Evolutionary conservation across 2,329 filamentous ascomycete species (phyloP), one percentile per base, ranked within the genome.

Genomic region (Aspergillus nomiae): DNA sequence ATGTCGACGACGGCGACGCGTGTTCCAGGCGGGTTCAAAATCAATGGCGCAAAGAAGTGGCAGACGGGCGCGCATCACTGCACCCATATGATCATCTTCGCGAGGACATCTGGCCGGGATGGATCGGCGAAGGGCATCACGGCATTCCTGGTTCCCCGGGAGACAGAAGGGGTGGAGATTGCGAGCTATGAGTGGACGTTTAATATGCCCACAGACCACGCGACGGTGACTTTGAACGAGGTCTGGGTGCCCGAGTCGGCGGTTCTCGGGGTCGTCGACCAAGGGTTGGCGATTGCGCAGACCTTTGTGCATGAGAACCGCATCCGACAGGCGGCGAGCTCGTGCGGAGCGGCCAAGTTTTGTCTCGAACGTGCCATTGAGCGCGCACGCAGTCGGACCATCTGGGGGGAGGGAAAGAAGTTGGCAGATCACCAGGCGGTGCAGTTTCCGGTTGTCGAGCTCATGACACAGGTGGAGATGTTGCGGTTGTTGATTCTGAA

Each of bases 261-360:
- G 1, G 76, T 88, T 38, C 77, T 89, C 1, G 86, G 86, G 0
- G 76, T 78, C 1, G 67, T 84, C 11, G 83, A 85, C 64, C 78
- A 81, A 50, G 86, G 87, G 11, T 80, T 89, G 6, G 81, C 83
- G 26, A 84, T 89, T 56, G 87, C 87, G 1, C 87, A 89, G 76
- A 86, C 86, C 2, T 89, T 89, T 72, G 86, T 88, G 3, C 86
- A 89, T 73, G 87, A 89, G 70, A 89, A 89, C 73, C 83, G 87
- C 51, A 86, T 89, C 68, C 82, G 87, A n/a, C 86, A 89, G 76
- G 87, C 87, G 1, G 86, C 86, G 1, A 87, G 50, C 83, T 73
- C 73, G 7, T 74, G 73, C 24, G 71, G 71, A 19, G 70, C 86
- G 1, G 86, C 87, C 9, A 77, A 82, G 55, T 89, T 84, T 76